Evolutionary conservation across 2,329 filamentous ascomycete species (phyloP).

Genomic region (Elsinoe fawcettii): DNA sequence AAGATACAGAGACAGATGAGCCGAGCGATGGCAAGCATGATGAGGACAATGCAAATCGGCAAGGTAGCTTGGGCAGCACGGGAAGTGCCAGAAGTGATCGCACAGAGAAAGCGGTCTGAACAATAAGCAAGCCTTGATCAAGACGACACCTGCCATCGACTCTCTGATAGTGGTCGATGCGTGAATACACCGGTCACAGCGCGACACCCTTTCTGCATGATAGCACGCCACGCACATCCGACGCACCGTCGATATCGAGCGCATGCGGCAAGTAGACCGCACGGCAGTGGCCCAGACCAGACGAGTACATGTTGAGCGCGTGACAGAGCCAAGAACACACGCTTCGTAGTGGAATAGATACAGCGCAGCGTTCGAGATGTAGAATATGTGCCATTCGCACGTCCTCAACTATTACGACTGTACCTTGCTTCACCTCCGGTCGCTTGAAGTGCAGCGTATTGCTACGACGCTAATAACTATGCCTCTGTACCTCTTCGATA

Average conservation of each 20-base stretch:
- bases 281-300: no score
- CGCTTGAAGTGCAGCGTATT: not conserved
- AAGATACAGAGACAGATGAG: constrained; percentile 19
- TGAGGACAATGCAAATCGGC: not conserved
- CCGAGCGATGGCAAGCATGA: not conserved
- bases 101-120: not conserved
- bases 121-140: not conserved
- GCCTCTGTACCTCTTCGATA: not conserved
- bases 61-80: not conserved
- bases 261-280: no score
- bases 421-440: not conserved
- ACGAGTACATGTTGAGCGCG: not conserved
- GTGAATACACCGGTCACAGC: no score
- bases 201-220: no score
- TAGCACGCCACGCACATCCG: no score
- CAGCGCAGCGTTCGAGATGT: not conserved
- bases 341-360: not conserved
- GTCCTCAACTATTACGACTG: not conserved
- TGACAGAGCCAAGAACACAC: not conserved
- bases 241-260: no score
- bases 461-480: not conserved
- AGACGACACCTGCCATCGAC: no score
- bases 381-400: not conserved
- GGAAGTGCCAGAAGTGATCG: not conserved
- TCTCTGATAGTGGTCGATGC: no score